These are phyloP conservation scores for Elasticomyces elasticus DNA, from an alignment of 495 filamentous ascomycete genomes.

Conservation along the genomic window DNA sequence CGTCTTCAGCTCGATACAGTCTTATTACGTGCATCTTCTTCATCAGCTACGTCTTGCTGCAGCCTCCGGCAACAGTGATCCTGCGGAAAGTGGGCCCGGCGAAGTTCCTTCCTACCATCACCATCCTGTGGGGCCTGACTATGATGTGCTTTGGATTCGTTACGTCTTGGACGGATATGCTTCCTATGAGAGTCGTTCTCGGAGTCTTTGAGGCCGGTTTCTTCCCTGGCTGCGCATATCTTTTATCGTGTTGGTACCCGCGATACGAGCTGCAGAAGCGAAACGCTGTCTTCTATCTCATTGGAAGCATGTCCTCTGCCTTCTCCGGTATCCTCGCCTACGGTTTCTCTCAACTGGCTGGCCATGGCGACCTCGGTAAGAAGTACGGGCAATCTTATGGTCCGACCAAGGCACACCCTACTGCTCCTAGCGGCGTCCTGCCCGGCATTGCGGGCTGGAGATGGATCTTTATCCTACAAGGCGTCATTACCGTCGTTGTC, in stretches of 20 bases:
- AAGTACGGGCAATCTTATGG: constrained; percentile 16
- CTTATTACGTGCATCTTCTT: constrained; percentile 22
- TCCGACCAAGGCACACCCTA: neutral
- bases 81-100: constrained; percentile 15
- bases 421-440: neutral
- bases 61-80: constrained; percentile 19
- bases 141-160: constrained; percentile 20
- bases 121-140: constrained; percentile 15
- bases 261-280: constrained; percentile 21
- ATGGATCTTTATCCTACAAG: constrained; percentile 24
- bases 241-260: constrained; percentile 21
- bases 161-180: constrained; percentile 8
- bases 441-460: constrained; percentile 19
- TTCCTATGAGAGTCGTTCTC: constrained; percentile 16
- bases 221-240: constrained; percentile 18
- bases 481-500: constrained; percentile 14
- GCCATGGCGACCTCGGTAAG: constrained; percentile 7
- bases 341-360: constrained; percentile 20
- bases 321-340: constrained; percentile 25
- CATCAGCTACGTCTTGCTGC: constrained; percentile 22
- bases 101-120: constrained; percentile 20
- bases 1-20: constrained; percentile 13
- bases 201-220: constrained; percentile 16
- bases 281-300: constrained; percentile 24
- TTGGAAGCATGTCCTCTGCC: constrained; percentile 22